These are phyloP conservation scores for Trichoderma atrobrunneum DNA, from an alignment of 2,329 filamentous ascomycete genomes.

Conservation along the genomic window DNA sequence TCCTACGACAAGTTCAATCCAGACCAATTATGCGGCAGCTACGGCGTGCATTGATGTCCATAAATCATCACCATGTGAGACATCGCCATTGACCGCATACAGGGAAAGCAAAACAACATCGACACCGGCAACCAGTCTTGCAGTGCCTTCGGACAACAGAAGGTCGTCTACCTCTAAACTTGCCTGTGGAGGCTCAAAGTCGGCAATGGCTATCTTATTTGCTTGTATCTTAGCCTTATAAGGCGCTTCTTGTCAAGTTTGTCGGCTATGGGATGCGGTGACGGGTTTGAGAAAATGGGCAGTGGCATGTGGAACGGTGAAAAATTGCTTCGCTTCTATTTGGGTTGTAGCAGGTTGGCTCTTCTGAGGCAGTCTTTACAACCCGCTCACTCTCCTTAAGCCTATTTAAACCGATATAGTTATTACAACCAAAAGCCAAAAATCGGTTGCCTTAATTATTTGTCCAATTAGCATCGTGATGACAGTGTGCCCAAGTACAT, in stretches of 20 bases:
- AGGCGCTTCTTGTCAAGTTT: neutral
- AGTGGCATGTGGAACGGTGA: neutral
- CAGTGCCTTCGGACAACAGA: neutral
- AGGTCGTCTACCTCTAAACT: neutral
- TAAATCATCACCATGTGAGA: neutral
- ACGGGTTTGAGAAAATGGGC: neutral
- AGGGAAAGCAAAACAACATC: neutral
- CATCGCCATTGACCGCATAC: neutral
- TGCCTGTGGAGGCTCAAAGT: neutral
- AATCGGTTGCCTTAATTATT: neutral
- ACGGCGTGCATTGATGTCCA: neutral
- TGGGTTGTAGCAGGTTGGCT: neutral
- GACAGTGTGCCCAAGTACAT: neutral
- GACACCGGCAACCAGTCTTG: neutral
- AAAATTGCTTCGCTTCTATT: neutral
- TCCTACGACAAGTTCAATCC: neutral
- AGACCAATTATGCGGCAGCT: neutral
- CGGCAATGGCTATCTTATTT: neutral
- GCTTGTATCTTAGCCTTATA: neutral
- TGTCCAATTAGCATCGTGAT: neutral
- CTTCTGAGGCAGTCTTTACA: neutral
- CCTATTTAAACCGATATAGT: neutral
- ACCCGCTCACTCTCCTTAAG: neutral
- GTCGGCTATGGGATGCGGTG: neutral
- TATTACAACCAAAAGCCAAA: neutral